Evolutionary conservation across 1,284 basidiomycete species (phyloP).

Genomic region (Anthracocystis panici-leucophaei): DNA sequence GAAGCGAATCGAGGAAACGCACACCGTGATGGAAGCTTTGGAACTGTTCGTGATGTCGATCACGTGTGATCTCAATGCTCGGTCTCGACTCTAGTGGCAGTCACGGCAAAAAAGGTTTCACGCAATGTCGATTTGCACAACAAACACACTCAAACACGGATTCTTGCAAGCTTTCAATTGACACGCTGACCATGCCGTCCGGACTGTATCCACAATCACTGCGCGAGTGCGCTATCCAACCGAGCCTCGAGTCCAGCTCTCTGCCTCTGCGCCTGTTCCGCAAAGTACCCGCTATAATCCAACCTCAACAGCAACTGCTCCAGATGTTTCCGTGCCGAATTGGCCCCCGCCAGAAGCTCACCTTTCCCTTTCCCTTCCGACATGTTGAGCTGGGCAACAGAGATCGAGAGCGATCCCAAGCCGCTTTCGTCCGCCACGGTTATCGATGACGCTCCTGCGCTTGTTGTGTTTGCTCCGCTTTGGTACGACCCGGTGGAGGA

Average conservation of each 20-base stretch:
- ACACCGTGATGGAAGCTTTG: too few species aligned
- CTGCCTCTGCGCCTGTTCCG: conserved; percentile 25
- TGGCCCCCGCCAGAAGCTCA: background rate
- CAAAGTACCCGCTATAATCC: conserved; percentile 86
- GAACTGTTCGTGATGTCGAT: too few species aligned
- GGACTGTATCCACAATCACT: background rate
- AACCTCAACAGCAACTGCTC: conserved; percentile 83
- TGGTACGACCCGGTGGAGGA: conserved; percentile 6
- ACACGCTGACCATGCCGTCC: background rate
- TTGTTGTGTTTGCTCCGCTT: background rate
- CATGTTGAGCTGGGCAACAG: conserved; percentile 24
- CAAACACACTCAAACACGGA: background rate
- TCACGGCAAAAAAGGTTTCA: too few species aligned
- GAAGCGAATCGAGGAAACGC: too few species aligned
- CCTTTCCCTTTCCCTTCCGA: background rate
- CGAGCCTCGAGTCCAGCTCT: conserved; percentile 5
- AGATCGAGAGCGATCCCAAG: conserved; percentile 32
- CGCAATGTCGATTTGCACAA: background rate
- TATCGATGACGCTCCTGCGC: background rate
- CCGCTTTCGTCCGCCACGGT: conserved; percentile 27
- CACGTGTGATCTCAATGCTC: too few species aligned
- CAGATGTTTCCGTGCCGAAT: conserved; percentile 79
- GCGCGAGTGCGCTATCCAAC: conserved; percentile 19
- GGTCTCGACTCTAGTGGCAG: too few species aligned
- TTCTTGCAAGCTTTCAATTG: background rate